Evolutionary conservation across 371 early-diverging fungal genomes (phyloP), one percentile per base, ranked within the genome.

Genomic region (Mucor saturninus): DNA sequence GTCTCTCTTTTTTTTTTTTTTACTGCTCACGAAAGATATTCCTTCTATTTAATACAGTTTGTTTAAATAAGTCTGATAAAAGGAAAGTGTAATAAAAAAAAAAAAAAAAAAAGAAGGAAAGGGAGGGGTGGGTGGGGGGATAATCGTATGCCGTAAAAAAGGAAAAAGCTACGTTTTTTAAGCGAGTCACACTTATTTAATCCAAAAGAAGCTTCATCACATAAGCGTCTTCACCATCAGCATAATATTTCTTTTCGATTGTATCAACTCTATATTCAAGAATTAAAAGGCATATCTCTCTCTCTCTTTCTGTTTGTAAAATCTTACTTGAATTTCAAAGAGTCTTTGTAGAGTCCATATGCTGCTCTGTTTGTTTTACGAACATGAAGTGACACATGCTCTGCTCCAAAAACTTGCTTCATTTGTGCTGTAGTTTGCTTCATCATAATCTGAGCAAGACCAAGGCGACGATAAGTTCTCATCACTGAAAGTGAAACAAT

Each of bases 401-500:
- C 82, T 21, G 96, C 94, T 53, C 83, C 82, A 74, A 91, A 98
- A 10, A 85, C 84, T 62, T 95, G 93, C 7, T 83, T 86, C 98
- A 98, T 98, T 54, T 93, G 81, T 80, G 71, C 83, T 86, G 92
- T 91, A 5, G 97, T 89, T 82, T 94, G 94, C 29, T 72, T 86
- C 96, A 98, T 97, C 59, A 98, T 79, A 68, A 93, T 95, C 65
- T 95, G 93, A n/a, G 97, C 98, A 29, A 98, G 73, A 35, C 98
- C 98, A 40, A 98, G 83, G 40, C 97, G 86, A 66, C 98, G 85
- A 74, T 95, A 98, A 48, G 86, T 92, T 55, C 97, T 83, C 93
- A 97, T 91, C 9, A 98, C 97, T 13, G 97, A 91, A n/a, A 98
- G 82, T 29, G 93, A 93, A 7, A 97, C 97, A 63, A 98, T 96